A percentile compares a stretch with the other conserved stretches of the same genome.
These are phyloP conservation scores for Umbilicus rupestris DNA, from an alignment of 164 flowering plant species.

Conservation along the genomic window DNA sequence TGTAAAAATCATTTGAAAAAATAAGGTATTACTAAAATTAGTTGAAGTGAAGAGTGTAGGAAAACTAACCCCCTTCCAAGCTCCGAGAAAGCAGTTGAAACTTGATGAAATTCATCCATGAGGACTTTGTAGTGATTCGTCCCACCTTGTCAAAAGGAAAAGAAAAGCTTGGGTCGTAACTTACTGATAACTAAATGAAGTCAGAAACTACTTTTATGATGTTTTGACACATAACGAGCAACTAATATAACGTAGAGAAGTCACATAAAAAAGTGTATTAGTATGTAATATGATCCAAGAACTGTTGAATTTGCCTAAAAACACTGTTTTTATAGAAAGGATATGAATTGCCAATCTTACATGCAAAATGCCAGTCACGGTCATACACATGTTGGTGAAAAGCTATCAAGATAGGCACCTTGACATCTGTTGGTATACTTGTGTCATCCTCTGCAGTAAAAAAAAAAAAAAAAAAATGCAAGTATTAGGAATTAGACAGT, in stretches of 20 bases:
- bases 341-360: constrained; percentile 28
- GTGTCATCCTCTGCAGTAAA: constrained; percentile 84
- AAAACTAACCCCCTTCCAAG: constrained; percentile 57
- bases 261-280: background rate
- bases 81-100: constrained; percentile 78
- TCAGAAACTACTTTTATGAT: background rate
- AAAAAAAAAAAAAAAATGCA: background rate
- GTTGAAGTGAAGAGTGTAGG: constrained; percentile 6
- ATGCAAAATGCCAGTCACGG: constrained; percentile 35
- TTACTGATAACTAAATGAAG: background rate
- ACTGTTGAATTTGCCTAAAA: background rate
- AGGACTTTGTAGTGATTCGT: constrained; percentile 86
- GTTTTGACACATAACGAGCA: background rate
- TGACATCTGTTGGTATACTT: constrained; percentile 63
- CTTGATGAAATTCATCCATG: constrained; percentile 88
- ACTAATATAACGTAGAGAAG: no score
- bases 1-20: background rate
- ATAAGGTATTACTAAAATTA: background rate
- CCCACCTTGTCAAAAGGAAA: constrained; percentile 54
- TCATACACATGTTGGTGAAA: constrained; percentile 79
- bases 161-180: constrained; percentile 10
- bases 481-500: no score
- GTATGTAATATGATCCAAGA: background rate
- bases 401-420: constrained; percentile 72
- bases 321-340: background rate